Percentiles rank a stretch among this genome's conserved stretches.
Evolutionary conservation across 352 stramenopile species (phyloP).

Genomic region (Pythium apleroticum): DNA sequence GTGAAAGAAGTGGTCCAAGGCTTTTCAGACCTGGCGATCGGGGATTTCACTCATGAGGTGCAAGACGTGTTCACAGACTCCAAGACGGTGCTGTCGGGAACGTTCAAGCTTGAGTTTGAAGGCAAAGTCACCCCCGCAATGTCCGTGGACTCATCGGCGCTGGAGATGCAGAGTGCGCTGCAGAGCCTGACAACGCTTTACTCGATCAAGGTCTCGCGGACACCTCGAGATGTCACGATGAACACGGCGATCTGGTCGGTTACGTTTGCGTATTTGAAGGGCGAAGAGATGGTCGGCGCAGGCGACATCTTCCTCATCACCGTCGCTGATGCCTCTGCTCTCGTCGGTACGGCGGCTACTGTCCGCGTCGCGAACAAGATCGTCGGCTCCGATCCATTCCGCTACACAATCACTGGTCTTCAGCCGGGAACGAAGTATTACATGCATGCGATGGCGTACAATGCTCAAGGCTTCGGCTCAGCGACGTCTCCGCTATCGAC

Average conservation of each 20-base stretch:
- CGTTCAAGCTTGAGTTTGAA: constrained; percentile 91
- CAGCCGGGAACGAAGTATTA: constrained; percentile 61
- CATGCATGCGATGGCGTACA: constrained; percentile 84
- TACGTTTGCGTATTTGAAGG: constrained; percentile 91
- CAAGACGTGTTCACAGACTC: constrained; percentile 88
- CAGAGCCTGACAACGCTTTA: constrained; percentile 82
- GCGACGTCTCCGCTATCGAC: constrained; percentile 56
- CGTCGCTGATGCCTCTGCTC: constrained; percentile 37
- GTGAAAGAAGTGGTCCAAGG: constrained; percentile 83
- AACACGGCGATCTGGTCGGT: constrained; percentile 90
- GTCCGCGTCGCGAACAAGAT: constrained; percentile 81
- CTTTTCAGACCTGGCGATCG: constrained; percentile 86
- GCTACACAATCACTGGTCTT: constrained; percentile 57
- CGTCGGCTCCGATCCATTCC: constrained; percentile 91
- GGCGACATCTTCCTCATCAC: constrained; percentile 88
- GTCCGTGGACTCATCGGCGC: constrained; percentile 61
- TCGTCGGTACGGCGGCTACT: constrained; percentile 62
- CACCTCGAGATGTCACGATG: constrained; percentile 33
- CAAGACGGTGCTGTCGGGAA: constrained; percentile 54
- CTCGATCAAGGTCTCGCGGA: constrained; percentile 75
- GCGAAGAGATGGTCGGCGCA: constrained; percentile 91
- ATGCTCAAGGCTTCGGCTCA: constrained; percentile 58
- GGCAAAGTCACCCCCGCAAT: constrained; percentile 80
- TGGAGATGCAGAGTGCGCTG: constrained; percentile 85
- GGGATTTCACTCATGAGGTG: constrained; percentile 93